Evolutionary conservation across 2,329 filamentous ascomycete genomes (phyloP).

Genomic region (Penicillium brasilianum): DNA sequence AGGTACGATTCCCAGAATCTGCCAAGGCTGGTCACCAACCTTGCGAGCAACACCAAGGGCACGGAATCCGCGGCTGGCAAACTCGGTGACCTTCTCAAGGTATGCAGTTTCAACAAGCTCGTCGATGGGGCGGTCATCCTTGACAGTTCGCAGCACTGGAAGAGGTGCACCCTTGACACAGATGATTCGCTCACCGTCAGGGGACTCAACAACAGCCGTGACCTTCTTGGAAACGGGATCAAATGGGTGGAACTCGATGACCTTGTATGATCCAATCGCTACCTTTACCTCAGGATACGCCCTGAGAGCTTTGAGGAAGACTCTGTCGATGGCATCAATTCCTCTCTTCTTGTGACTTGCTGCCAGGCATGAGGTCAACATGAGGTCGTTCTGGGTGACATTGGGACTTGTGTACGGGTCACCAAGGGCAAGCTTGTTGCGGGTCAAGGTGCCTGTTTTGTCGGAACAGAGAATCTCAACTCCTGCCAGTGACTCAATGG

Average conservation of each 20-base stretch:
- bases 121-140: slow-evolving; percentile 80
- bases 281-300: slow-evolving; percentile 82
- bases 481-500: slow-evolving; percentile 89
- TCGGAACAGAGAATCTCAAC: slow-evolving; percentile 94
- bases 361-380: slow-evolving; percentile 88
- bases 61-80: slow-evolving; percentile 90
- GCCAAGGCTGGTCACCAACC: slow-evolving; percentile 79
- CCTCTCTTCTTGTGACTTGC: slow-evolving; percentile 94
- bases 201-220: slow-evolving; percentile 79
- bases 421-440: slow-evolving; percentile 88
- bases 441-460: slow-evolving; percentile 91
- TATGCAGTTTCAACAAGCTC: slow-evolving; percentile 79
- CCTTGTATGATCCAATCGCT: slow-evolving; percentile 81
- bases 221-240: slow-evolving; percentile 95
- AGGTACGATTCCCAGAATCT: slow-evolving; percentile 93
- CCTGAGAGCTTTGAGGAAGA: slow-evolving; percentile 84
- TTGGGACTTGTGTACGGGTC: slow-evolving; percentile 84
- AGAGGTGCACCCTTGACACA: slow-evolving; percentile 92
- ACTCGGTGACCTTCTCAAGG: slow-evolving; percentile 91
- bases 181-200: slow-evolving; percentile 79
- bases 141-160: slow-evolving; percentile 84
- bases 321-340: slow-evolving; percentile 93
- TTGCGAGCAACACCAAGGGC: slow-evolving; percentile 92
- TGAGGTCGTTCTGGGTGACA: slow-evolving; percentile 84
- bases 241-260: slow-evolving; percentile 84